These are phyloP conservation scores for Lithospermum erythrorhizon DNA, from an alignment of 257 asterid species.

Conservation along the genomic window DNA sequence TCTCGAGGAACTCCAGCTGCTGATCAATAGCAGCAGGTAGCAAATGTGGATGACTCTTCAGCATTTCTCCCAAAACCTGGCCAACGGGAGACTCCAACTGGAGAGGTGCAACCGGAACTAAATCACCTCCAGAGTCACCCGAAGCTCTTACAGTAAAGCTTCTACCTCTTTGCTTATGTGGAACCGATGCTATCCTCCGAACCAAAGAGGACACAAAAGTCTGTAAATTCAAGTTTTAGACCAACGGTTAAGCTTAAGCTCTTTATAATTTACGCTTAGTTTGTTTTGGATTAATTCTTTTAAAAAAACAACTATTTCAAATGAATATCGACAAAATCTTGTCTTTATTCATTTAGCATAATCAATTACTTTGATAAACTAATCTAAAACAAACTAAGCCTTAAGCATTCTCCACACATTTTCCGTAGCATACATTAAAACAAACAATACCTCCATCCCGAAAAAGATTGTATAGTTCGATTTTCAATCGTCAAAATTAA, in stretches of 20 bases:
- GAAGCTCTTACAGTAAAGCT: constrained; percentile 48
- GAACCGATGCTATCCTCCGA: constrained; percentile 38
- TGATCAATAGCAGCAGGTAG: constrained; percentile 70
- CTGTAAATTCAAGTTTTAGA: constrained; percentile 17
- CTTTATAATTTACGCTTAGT: not conserved
- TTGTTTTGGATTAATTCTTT: too few species aligned
- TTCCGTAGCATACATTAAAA: too few species aligned
- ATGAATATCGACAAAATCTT: too few species aligned
- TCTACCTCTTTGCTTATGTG: constrained; percentile 40
- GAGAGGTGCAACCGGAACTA: constrained; percentile 64
- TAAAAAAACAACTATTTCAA: too few species aligned
- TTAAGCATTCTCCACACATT: too few species aligned
- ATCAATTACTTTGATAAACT: too few species aligned
- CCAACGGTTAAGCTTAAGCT: not conserved
- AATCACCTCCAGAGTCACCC: constrained; percentile 39
- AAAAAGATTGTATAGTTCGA: too few species aligned
- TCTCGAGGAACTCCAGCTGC: constrained; percentile 84
- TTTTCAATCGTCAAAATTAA: too few species aligned
- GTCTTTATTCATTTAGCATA: too few species aligned
- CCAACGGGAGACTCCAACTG: constrained; percentile 82
- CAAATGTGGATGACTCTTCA: constrained; percentile 71
- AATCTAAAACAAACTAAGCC: too few species aligned
- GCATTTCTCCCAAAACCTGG: constrained; percentile 58
- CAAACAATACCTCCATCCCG: too few species aligned
- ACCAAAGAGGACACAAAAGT: constrained; percentile 33